Percentiles rank a stretch among this genome's conserved stretches.
Conservation (phyloP, 169 alveolate genomes). For the Besnoitia besnoiti region DNA sequence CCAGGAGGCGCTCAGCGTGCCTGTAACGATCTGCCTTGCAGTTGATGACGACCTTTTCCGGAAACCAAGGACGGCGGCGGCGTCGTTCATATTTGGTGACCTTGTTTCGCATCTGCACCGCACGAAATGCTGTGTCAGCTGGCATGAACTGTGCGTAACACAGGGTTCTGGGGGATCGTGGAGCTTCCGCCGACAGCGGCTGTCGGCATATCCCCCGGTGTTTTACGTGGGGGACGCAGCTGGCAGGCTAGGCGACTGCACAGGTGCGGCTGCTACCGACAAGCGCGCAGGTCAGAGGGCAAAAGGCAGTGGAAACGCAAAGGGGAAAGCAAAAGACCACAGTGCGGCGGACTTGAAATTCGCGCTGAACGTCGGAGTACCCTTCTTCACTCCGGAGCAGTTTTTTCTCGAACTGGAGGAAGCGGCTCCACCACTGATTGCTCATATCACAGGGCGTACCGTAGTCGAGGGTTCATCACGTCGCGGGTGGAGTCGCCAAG, state of each 20-base stretch:
- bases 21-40: conserved; percentile 56
- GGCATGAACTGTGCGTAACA: neutral
- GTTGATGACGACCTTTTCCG: conserved; percentile 61
- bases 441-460: neutral
- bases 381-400: conserved; percentile 66
- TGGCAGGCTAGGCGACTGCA: conserved; percentile 46
- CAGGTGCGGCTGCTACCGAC: neutral
- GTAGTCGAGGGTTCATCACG: neutral
- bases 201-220: conserved; percentile 24
- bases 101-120: conserved; percentile 48
- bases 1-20: conserved; percentile 52
- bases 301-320: neutral
- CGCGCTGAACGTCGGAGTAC: conserved; percentile 63
- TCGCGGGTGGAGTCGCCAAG: neutral
- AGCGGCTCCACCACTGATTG: conserved; percentile 35
- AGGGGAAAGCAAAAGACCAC: conserved; percentile 44
- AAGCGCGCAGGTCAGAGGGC: neutral
- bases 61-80: conserved; percentile 63
- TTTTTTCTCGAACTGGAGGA: conserved; percentile 17
- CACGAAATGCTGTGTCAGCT: neutral
- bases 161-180: neutral
- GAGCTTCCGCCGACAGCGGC: neutral
- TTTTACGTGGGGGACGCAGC: conserved; percentile 70
- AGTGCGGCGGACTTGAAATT: conserved; percentile 65
- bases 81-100: conserved; percentile 40